Conservation (phyloP, 305 asterid genomes). For the Rubia balearica region DNA sequence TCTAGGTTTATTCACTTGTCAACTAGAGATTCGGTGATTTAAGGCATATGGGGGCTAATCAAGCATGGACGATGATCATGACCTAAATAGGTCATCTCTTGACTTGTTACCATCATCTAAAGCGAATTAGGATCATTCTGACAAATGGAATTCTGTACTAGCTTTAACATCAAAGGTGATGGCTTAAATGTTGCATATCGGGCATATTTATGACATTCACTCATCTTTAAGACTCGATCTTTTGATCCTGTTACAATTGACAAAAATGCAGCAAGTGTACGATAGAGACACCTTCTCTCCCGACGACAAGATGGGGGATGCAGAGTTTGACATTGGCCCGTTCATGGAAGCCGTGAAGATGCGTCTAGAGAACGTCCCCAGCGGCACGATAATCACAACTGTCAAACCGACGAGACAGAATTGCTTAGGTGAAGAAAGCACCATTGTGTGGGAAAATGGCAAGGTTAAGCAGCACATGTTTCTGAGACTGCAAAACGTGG, state of each 20-base stretch:
- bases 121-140: not conserved
- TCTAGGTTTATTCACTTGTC: not conserved
- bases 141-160: too few relatives aligned
- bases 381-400: conserved; percentile 20
- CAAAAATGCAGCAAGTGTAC: conserved; percentile 25
- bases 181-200: not conserved
- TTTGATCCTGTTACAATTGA: not conserved
- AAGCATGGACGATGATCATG: not conserved
- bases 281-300: conserved; percentile 34
- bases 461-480: conserved; percentile 28
- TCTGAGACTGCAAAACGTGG: conserved; percentile 30
- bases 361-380: conserved; percentile 21
- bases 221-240: not conserved
- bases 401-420: conserved; percentile 27
- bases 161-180: not conserved
- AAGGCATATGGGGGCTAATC: not conserved
- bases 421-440: conserved; percentile 33
- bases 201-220: not conserved
- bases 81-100: not conserved
- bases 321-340: conserved; percentile 28
- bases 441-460: conserved; percentile 26
- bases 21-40: not conserved
- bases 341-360: conserved; percentile 25
- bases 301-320: conserved; percentile 40
- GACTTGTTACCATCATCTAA: not conserved